Base-by-base conservation (phyloP, 2,329 filamentous ascomycete genomes). In the Alternaria sp. region DNA sequence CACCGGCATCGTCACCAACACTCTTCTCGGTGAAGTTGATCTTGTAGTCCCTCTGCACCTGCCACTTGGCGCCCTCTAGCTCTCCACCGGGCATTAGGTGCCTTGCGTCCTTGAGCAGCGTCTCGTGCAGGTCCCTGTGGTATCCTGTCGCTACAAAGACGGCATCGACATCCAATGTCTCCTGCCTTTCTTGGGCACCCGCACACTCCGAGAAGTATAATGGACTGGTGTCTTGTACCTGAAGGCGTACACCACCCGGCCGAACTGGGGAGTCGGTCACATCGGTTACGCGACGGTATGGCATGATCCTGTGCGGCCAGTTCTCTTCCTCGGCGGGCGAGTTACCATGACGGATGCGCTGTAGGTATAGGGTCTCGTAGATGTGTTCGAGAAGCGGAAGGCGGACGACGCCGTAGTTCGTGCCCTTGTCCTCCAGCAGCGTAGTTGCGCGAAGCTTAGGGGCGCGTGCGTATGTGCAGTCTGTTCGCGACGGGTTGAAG, bases 371-470 rank as follows among this genome's bases (percentile, higher is more conserved):
- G 60, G 88, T 88, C 80, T 95, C 89, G 80, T 96, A 98, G 28
- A 98, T 87, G 61, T 90, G 88, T 80, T 98, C 95, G 61, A 98
- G 92, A 54, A 98, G 87, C 69, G 93, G 88, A n/a, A 97, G 87
- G 8, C 95, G 90, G 4, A 99, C 95, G 5, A 98, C 95, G 56
- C 93, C 92, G 79, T 98, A 98, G 83, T 98, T 98, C 64, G 95
- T 98, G 28, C 89, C 89, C 63, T 91, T 90, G 70, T 96, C 92
- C 56, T 89, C 89, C 15, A 85, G 82, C 55, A 97, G 83, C 25
- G 84, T 83, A 13, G 83, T 81, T 30, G 86, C 83, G 52, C 94
- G 91, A 65, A 89, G 84, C 47, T 85, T 83, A 1, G 89, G 82
- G 0, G 90, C 84, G 69, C 90, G 89, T 52, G 87, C 83, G 83